Evolutionary conservation across 2,329 filamentous ascomycete species (phyloP).

Genomic region (Cercospora janseana): DNA sequence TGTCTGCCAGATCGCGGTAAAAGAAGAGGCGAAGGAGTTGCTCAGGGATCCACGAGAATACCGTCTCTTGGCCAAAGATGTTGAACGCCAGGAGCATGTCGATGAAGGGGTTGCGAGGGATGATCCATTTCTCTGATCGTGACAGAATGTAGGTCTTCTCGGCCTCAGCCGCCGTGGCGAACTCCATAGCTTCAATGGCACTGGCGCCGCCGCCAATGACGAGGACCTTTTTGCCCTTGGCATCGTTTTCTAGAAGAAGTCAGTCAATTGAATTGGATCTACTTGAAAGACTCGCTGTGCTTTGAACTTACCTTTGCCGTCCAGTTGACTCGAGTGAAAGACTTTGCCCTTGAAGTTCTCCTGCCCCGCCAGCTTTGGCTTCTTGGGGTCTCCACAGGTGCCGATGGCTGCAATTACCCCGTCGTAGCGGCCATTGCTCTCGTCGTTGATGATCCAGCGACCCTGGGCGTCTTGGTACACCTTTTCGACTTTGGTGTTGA

Average conservation of each 20-base stretch:
- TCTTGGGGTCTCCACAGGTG: slow-evolving; percentile 75
- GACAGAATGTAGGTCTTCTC: slow-evolving; percentile 70
- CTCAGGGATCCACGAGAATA: slow-evolving; percentile 76
- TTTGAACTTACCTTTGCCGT: slow-evolving; percentile 61
- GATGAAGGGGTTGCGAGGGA: slow-evolving; percentile 70
- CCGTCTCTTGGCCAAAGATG: slow-evolving; percentile 70
- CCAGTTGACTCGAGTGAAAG: slow-evolving; percentile 72
- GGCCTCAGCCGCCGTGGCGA: slow-evolving; percentile 66
- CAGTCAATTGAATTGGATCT: slow-evolving; percentile 43
- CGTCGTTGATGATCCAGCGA: slow-evolving; percentile 75
- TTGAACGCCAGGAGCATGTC: slow-evolving; percentile 74
- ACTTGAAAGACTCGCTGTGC: slow-evolving; percentile 70
- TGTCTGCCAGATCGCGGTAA: slow-evolving; percentile 74
- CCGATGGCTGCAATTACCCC: slow-evolving; percentile 76
- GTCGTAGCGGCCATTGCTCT: slow-evolving; percentile 69
- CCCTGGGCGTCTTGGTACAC: slow-evolving; percentile 67
- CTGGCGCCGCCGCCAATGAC: slow-evolving; percentile 79
- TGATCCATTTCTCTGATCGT: slow-evolving; percentile 44
- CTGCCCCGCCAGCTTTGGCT: slow-evolving; percentile 68
- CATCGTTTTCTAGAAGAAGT: slow-evolving; percentile 46
- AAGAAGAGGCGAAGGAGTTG: slow-evolving; percentile 72
- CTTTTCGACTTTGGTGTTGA: slow-evolving; percentile 66
- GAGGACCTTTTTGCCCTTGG: slow-evolving; percentile 72
- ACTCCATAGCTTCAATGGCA: slow-evolving; percentile 80
- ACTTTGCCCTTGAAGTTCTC: slow-evolving; percentile 69